Evolutionary conservation across 1,139 yeast species (phyloP), one percentile per base, ranked within the genome.

Genomic region (Debaryomyces sp.): DNA sequence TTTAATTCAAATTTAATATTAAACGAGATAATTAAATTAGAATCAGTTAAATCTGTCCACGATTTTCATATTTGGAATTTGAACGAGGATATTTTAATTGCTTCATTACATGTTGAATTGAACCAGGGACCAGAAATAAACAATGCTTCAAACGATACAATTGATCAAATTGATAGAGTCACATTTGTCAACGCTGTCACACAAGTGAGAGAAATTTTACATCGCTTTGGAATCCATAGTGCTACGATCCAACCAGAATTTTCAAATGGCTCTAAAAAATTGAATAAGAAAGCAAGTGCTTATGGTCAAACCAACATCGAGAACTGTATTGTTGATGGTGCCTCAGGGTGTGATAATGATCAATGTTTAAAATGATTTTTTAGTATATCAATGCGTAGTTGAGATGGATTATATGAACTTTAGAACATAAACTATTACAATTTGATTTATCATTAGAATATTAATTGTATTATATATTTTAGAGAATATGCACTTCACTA

Each of bases 61-160:
- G 99, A 94, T 65, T 85, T 94, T 76, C 99, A 94, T 66, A 87
- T 94, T 51, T 94, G 99, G 99, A 94, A 91, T 65, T 78, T 94
- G 57, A 89, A 92, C 49, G 99, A 94, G 70, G 89, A 87, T 55
- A 80, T 89, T 48, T 78, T 85, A 58, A 89, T 94, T 62, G 97
- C 97, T 1, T 87, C 97, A 0, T 77, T 94, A 54, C 99, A 94
- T 64, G 86, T 92, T 40, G 89, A 91, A 58, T 77, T 91, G 43
- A 77, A 80, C 48, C 34, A 22, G 2, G 27, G 23, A 5, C 36
- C 23, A 4, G 78, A 81, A 13, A 73, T 78, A 5, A 44, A 51
- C 2, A 87, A 88, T n/a, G 45, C 52, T 1, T 22, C 41, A n/a
- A 43, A 17, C 30, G 43, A 37, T 27, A 33, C 39, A 10, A 22